Base-by-base conservation (phyloP, 108 stramenopile genomes). In the Parietichytrium sp. region DNA sequence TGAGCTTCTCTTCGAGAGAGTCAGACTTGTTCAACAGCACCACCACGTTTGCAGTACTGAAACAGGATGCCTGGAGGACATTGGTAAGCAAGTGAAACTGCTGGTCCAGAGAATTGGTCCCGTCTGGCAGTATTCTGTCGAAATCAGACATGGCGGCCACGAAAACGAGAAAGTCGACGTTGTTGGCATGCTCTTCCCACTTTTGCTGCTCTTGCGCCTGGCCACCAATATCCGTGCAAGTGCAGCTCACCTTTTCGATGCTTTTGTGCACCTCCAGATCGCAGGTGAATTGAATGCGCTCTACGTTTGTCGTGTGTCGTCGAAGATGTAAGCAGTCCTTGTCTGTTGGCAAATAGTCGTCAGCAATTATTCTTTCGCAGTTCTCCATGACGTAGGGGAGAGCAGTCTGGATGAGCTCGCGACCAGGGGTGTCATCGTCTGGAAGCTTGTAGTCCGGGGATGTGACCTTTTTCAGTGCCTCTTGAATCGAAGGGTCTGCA, bases 121-220 rank as follows among this genome's bases (percentile, higher is more conserved):
- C 61, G 29, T 25, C 42, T 0, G 6, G 10, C 13, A 33, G 61
- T 0, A 20, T 25, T n/a, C 33, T 16, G 20, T 72, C 61, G 20
- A 72, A 72, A 25, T 72, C 61, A 20, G 38, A 45, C 61, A 72
- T 72, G 0, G 61, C 61, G 10, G 61, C 42, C 29, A 72, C 61
- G 45, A 72, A 72, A 47, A 72, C 15, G 13, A 72, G 13, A 38
- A 72, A 72, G 20, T 72, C 61, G 6, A 72, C 33, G 0, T 27
- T 72, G 38, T 23, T 20, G 1, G 61, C 61, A 13, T 72, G 61
- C 0, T 33, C 29, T 20, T 72, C 61, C 61, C 61, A 72, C 42
- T 72, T 72, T 25, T 72, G 36, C 25, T 72, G 61, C 61, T 72
- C 61, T 25, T 72, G 61, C 0, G 61, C 61, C 61, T 72, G 61